Evolutionary conservation across 169 alveolate genomes (phyloP).

Genomic region (Ichthyophthirius multifiliis): DNA sequence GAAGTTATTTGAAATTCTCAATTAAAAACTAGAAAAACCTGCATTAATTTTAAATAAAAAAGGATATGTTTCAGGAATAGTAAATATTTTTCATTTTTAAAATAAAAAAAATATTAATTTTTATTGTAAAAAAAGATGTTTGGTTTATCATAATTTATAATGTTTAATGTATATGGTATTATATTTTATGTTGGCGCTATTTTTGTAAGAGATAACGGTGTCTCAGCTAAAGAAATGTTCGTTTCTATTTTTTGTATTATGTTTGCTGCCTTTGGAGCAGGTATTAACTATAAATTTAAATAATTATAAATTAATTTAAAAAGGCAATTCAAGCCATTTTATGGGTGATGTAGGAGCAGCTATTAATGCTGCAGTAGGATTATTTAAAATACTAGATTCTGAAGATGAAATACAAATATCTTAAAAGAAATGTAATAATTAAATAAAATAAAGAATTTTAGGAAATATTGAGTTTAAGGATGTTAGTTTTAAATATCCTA

Average conservation of each 20-base stretch:
- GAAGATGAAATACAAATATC: constrained; percentile 14
- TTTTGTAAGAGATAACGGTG: constrained; percentile 47
- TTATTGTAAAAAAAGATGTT: too few relatives aligned
- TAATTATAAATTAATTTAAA: too few relatives aligned
- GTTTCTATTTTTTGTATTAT: constrained; percentile 52
- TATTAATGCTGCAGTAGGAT: constrained; percentile 44
- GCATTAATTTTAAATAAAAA: neutral
- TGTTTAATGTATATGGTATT: constrained; percentile 54
- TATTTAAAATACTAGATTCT: constrained; percentile 51
- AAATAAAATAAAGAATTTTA: neutral
- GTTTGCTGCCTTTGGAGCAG: constrained; percentile 52
- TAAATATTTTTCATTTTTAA: too few relatives aligned
- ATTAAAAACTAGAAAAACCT: constrained; percentile 43
- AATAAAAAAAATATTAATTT: too few relatives aligned
- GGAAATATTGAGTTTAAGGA: constrained; percentile 50
- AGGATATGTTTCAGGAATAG: constrained; percentile 31
- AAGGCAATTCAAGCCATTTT: constrained; percentile 48
- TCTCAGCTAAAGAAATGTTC: constrained; percentile 56
- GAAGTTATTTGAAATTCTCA: constrained; percentile 60
- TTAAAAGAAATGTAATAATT: neutral
- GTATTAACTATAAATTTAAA: too few relatives aligned
- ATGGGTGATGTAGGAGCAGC: constrained; percentile 63
- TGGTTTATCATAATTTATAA: constrained; percentile 64
- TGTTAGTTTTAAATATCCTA: constrained; percentile 54
- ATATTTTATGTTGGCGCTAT: constrained; percentile 63